phyloP scores from a whole-genome alignment of 257 asterid species.

The Sherardia arvensis region DNA sequence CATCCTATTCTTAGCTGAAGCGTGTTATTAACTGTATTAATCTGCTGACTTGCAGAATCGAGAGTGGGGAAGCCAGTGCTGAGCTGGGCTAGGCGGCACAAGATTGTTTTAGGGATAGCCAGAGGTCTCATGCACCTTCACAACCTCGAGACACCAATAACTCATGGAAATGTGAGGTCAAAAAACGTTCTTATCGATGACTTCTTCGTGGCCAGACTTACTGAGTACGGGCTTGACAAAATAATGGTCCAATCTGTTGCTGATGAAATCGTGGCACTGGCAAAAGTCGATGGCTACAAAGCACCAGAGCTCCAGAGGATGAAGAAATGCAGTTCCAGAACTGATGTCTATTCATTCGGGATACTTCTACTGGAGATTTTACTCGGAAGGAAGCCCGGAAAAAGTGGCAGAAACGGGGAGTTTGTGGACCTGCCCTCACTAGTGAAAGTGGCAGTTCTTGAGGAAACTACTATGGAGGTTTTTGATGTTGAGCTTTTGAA shows the following conservation, averaged over 20 bases:
- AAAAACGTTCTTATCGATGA: slow-evolving; percentile 82
- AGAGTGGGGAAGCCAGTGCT: slow-evolving; percentile 78
- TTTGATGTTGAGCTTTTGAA: slow-evolving; percentile 75
- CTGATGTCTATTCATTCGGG: slow-evolving; percentile 86
- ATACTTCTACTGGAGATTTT: slow-evolving; percentile 82
- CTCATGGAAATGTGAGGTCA: slow-evolving; percentile 84
- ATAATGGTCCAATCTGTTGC: slow-evolving; percentile 78
- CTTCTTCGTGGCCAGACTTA: slow-evolving; percentile 72
- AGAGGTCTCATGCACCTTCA: slow-evolving; percentile 91
- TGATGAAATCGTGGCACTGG: slow-evolving; percentile 61
- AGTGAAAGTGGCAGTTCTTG: slow-evolving; percentile 92
- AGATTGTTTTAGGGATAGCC: slow-evolving; percentile 80
- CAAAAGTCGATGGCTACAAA: slow-evolving; percentile 80
- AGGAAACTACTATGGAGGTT: slow-evolving; percentile 96
- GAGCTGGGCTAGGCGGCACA: slow-evolving; percentile 92
- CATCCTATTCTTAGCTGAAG: not conserved
- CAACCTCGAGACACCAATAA: slow-evolving; percentile 69
- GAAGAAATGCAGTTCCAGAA: slow-evolving; percentile 80
- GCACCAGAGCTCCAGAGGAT: slow-evolving; percentile 94
- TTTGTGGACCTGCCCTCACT: slow-evolving; percentile 74
- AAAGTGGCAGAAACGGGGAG: slow-evolving; percentile 50
- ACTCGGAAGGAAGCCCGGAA: slow-evolving; percentile 70
- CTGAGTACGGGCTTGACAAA: slow-evolving; percentile 85
- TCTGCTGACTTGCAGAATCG: slow-evolving; percentile 44
- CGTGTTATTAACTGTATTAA: slow-evolving; percentile 1